phyloP scores from a whole-genome alignment of 805 yeast species.

The Deakozyma indianensis region DNA sequence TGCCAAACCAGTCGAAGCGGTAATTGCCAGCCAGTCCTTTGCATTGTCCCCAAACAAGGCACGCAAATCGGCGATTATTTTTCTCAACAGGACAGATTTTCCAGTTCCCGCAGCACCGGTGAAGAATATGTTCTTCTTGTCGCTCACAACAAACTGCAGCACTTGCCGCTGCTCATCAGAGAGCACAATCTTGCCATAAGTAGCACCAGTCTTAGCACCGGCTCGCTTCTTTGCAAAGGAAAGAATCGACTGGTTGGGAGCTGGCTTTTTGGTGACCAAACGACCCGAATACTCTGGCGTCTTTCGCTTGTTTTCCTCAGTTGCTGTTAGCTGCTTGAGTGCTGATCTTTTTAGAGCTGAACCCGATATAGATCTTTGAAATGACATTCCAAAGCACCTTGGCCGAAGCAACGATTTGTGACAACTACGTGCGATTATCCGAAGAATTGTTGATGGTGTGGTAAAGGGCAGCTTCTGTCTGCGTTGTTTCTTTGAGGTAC shows the following conservation, averaged over 20 bases:
- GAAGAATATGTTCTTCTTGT: conserved; percentile 56
- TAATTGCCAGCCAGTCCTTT: conserved; percentile 50
- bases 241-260: neutral
- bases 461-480: no score
- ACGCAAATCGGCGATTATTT: conserved; percentile 42
- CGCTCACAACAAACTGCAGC: conserved; percentile 46
- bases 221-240: neutral
- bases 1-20: conserved; percentile 95
- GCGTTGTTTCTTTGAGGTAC: no score
- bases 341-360: no score
- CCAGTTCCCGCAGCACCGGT: conserved; percentile 99
- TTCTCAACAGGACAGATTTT: conserved; percentile 71
- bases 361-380: no score
- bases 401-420: neutral
- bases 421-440: neutral
- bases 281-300: no score
- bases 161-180: conserved; percentile 40
- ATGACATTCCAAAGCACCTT: no score
- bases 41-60: conserved; percentile 27
- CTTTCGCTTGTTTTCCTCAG: no score
- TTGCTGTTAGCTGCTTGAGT: no score
- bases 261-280: no score
- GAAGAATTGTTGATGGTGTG: no score
- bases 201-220: neutral
- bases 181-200: conserved; percentile 14